Evolutionary conservation across 257 asterid species (phyloP).

Genomic region (Fraxinus pennsylvanica): DNA sequence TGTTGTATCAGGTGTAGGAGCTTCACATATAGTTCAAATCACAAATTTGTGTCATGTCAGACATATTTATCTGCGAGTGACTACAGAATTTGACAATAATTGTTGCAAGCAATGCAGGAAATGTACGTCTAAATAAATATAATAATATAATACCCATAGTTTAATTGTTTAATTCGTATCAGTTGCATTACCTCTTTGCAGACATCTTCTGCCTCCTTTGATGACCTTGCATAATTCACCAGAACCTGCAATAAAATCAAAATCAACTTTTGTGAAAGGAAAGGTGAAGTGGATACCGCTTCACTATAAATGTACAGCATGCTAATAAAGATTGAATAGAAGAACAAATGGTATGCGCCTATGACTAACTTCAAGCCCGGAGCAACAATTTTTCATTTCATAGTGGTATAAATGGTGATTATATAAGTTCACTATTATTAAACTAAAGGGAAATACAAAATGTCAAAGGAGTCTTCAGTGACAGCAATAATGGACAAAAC

Average conservation of each 20-base stretch:
- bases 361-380: not conserved
- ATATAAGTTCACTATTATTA: not conserved
- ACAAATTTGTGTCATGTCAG: not conserved
- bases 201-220: constrained; percentile 93
- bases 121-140: not conserved
- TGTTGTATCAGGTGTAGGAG: not conserved
- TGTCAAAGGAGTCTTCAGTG: not conserved
- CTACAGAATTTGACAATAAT: not conserved
- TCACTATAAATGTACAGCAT: not conserved
- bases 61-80: not conserved
- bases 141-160: not conserved
- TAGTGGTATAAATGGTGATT: not conserved
- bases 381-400: not conserved
- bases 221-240: constrained; percentile 96
- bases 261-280: constrained; percentile 13
- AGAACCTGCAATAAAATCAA: constrained; percentile 58
- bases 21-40: not conserved
- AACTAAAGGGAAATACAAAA: not conserved
- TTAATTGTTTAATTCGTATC: not conserved
- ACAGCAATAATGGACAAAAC: not conserved
- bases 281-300: not conserved
- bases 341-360: not conserved
- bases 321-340: not conserved
- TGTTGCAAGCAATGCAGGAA: not conserved
- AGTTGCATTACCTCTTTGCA: constrained; percentile 53